Percentiles rank a stretch among this genome's conserved stretches.
Evolutionary conservation across 2,329 filamentous ascomycete species (phyloP).

Genomic region (Venturiaceae sp.): DNA sequence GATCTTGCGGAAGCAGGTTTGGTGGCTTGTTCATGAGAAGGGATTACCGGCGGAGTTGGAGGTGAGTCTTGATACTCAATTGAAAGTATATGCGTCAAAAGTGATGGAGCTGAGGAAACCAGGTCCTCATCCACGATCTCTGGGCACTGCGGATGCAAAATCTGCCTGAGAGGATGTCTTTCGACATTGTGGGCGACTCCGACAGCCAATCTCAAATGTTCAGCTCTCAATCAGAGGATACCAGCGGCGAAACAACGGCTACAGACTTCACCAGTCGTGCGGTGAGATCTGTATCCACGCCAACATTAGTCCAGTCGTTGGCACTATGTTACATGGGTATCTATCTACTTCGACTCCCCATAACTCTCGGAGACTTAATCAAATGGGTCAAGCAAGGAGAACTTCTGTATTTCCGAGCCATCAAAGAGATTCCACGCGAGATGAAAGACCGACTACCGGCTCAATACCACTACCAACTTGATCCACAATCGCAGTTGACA

Average conservation of each 20-base stretch:
- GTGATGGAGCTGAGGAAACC: background rate
- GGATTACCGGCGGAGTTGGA: conserved; percentile 66
- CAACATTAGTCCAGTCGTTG: conserved; percentile 64
- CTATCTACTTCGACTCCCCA: conserved; percentile 63
- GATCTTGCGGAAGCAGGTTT: conserved; percentile 70
- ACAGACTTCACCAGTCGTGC: conserved; percentile 12
- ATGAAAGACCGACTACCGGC: conserved; percentile 58
- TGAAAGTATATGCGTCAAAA: conserved; percentile 9
- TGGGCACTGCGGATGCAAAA: conserved; percentile 68
- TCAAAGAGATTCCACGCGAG: conserved; percentile 47
- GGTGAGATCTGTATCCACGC: conserved; percentile 40
- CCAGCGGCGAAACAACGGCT: conserved; percentile 15
- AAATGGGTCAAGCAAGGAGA: conserved; percentile 57
- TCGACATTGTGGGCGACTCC: conserved; percentile 21
- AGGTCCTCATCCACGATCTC: conserved; percentile 63
- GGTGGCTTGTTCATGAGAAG: conserved; percentile 59
- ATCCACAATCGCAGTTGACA: conserved; percentile 37
- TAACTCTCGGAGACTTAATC: conserved; percentile 64
- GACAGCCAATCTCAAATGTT: conserved; percentile 40
- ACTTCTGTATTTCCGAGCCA: conserved; percentile 61
- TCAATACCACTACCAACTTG: conserved; percentile 49
- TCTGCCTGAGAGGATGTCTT: conserved; percentile 33
- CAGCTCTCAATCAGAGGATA: conserved; percentile 46
- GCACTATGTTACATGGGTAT: conserved; percentile 72
- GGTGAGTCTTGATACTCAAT: conserved; percentile 25